Percentiles rank a stretch among this genome's conserved stretches.
These are phyloP conservation scores for Sarocladium kiliense DNA, from an alignment of 2,329 filamentous ascomycete species.

Conservation along the genomic window DNA sequence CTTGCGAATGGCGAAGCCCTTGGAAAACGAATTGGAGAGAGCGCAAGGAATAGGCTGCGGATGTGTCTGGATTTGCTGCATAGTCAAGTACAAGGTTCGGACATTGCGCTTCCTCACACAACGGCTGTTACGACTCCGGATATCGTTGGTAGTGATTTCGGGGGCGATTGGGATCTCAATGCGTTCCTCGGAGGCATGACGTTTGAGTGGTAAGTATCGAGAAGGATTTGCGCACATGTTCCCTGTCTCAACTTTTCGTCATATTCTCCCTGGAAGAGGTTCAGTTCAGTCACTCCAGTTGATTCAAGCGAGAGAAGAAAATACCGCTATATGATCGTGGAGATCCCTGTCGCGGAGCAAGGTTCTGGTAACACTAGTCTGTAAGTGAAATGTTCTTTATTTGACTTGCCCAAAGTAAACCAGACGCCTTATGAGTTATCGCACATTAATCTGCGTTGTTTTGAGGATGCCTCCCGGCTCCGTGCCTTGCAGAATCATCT, in stretches of 20 bases:
- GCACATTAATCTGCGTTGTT: slow-evolving; percentile 1
- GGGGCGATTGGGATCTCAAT: background rate
- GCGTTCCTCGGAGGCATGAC: background rate
- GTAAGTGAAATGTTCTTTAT: too few relatives aligned
- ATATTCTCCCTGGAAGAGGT: too few relatives aligned
- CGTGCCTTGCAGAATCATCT: background rate
- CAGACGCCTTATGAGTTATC: background rate
- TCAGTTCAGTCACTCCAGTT: too few relatives aligned
- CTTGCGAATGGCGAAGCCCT: slow-evolving; percentile 19
- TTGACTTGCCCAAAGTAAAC: too few relatives aligned
- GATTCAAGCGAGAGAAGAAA: too few relatives aligned
- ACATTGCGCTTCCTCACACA: background rate
- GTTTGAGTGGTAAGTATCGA: background rate
- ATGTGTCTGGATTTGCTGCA: slow-evolving; percentile 24
- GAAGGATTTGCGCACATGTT: background rate
- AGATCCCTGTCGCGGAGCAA: too few relatives aligned
- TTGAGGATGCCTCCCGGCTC: background rate
- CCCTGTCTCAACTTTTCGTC: too few relatives aligned
- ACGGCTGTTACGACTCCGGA: background rate
- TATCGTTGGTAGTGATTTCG: background rate
- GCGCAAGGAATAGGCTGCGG: slow-evolving; percentile 27
- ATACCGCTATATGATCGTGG: too few relatives aligned
- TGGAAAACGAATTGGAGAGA: slow-evolving; percentile 23
- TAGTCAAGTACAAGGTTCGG: background rate
- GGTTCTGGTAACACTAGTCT: too few relatives aligned